Conservation (phyloP, 805 yeast genomes). For the Saturnispora gosingensis region DNA sequence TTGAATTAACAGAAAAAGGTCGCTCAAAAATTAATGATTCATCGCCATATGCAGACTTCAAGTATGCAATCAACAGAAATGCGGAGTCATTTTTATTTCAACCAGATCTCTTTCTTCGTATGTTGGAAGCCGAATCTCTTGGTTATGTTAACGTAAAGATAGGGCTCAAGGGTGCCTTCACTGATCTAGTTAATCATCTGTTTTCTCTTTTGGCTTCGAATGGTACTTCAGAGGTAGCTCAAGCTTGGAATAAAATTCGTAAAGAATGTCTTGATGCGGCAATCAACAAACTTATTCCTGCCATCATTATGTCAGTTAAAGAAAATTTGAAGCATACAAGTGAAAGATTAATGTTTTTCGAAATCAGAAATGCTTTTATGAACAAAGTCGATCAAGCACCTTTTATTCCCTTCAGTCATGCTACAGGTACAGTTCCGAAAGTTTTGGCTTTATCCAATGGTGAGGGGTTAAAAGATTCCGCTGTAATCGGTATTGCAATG, state of each 20-base stretch:
- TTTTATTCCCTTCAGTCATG: slow-evolving; percentile 68
- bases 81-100: slow-evolving; percentile 61
- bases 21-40: slow-evolving; percentile 65
- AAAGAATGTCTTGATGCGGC: slow-evolving; percentile 58
- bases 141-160: slow-evolving; percentile 65
- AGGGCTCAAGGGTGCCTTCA: slow-evolving; percentile 38
- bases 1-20: slow-evolving; percentile 78
- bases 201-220: slow-evolving; percentile 59
- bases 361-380: slow-evolving; percentile 61
- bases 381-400: slow-evolving; percentile 89
- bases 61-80: slow-evolving; percentile 77
- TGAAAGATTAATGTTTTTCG: slow-evolving; percentile 57
- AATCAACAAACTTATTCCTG: slow-evolving; percentile 54
- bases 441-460: slow-evolving; percentile 81
- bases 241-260: slow-evolving; percentile 75
- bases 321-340: slow-evolving; percentile 74
- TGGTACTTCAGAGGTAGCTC: slow-evolving; percentile 65
- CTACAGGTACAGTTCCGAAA: slow-evolving; percentile 74
- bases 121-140: slow-evolving; percentile 82
- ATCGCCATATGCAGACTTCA: slow-evolving; percentile 80
- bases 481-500: slow-evolving; percentile 71
- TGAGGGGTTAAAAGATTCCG: slow-evolving; percentile 76
- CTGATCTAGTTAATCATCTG: slow-evolving; percentile 38
- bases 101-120: slow-evolving; percentile 79
- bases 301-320: slow-evolving; percentile 66